A percentile compares a stretch with the other conserved stretches of the same genome.
These are phyloP conservation scores for Mayamaea pseudoterrestris DNA, from an alignment of 108 stramenopile genomes.

Conservation along the genomic window DNA sequence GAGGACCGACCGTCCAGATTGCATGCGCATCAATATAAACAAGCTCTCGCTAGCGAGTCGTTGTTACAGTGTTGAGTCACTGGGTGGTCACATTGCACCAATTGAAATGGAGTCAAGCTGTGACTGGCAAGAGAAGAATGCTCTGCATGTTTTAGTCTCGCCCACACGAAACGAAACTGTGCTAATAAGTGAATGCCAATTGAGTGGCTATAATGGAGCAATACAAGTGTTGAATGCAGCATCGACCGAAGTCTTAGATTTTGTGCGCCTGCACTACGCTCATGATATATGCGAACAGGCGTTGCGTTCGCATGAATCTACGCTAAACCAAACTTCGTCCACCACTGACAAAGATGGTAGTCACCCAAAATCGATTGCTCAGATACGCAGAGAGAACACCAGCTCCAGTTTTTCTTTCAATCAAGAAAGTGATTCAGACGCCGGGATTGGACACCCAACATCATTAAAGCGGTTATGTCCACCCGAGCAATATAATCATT, in stretches of 20 bases:
- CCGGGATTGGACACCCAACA: conserved; percentile 39
- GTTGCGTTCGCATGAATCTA: conserved; percentile 18
- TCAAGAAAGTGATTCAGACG: background rate
- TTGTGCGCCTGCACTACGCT: conserved; percentile 64
- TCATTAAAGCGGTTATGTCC: conserved; percentile 55
- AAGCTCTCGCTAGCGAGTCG: conserved; percentile 62
- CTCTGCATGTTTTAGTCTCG: conserved; percentile 53
- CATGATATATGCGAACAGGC: conserved; percentile 37
- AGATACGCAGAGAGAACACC: conserved; percentile 65
- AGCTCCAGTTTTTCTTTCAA: background rate
- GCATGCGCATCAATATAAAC: conserved; percentile 40
- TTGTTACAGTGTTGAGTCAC: conserved; percentile 35
- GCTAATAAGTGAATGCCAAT: conserved; percentile 15
- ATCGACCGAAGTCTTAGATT: conserved; percentile 19
- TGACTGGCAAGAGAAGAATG: conserved; percentile 69
- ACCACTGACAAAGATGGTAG: conserved; percentile 44
- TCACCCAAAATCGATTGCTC: conserved; percentile 62
- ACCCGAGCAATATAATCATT: conserved; percentile 15
- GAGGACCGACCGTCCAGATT: conserved; percentile 55
- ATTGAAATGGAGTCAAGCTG: conserved; percentile 18
- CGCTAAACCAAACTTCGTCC: conserved; percentile 13
- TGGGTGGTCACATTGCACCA: conserved; percentile 42
- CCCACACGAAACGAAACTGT: conserved; percentile 11
- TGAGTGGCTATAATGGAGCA: conserved; percentile 23
- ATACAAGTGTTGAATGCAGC: background rate